Evolutionary conservation across 208 protist species (phyloP), one percentile per base, ranked within the genome.

Genomic region (Tritrichomonas foetus): DNA sequence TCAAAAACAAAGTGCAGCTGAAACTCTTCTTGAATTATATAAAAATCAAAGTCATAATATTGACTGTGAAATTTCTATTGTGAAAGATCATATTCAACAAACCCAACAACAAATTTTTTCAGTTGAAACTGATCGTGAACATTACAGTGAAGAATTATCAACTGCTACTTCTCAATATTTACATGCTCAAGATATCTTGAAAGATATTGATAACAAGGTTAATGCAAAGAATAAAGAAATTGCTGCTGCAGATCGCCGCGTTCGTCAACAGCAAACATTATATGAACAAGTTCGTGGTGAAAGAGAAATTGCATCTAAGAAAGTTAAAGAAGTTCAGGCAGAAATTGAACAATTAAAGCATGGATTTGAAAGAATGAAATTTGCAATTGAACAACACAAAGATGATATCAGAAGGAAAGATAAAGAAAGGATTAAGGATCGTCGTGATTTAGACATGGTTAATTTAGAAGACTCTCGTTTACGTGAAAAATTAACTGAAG

Each of bases 141-240:
- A 50, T 14, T 89, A 89, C 30, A 57, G 78, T 3, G 47, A 53
- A 61, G 78, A 89, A 57, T 47, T 89, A 20, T 55, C 41, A 20
- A 5, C 8, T 16, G 78, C 47, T 1, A 89, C 78, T 33, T 89
- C 78, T 27, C 78, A 89, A 49, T 89, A 41, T n/a, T 33, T 89
- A 11, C 47, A 89, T 50, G 78, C 47, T 0, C 78, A 89, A 49
- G 78, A 89, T 39, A 89, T 57, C 39, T 20, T 89, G 1, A 89
- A 89, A 50, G 78, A 89, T n/a, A 57, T 89, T 3, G 78, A 53
- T 50, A 39, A 25, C 41, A 89, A 89, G 57, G 78, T 89, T 57
- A 30, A 5, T 27, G 3, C 20, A 49, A 89, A 89, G 30, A 57
- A 53, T 39, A 39, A 33, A 30, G 78, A 89, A 57, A 89, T 57